Evolutionary conservation across 192 early-diverging fungal species (phyloP).

Genomic region (Thamnidium elegans): DNA sequence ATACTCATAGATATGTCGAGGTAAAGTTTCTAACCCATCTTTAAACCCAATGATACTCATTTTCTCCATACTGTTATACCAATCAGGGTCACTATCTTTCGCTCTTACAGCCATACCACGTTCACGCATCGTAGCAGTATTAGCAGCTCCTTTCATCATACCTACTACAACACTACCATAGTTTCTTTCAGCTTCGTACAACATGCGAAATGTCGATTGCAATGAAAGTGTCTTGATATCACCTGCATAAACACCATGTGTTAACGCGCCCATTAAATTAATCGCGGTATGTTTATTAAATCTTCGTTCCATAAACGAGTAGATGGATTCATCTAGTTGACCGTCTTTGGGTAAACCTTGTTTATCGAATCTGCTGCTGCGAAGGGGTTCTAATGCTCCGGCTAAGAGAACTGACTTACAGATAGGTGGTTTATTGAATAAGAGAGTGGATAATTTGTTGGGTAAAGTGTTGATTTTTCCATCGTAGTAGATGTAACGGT

Average conservation of each 20-base stretch:
- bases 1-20: constrained; percentile 51
- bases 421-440: constrained; percentile 39
- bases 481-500: constrained; percentile 80
- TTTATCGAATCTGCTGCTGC: background rate
- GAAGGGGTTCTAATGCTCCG: constrained; percentile 58
- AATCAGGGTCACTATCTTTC: constrained; percentile 41
- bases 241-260: constrained; percentile 94
- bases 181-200: constrained; percentile 67
- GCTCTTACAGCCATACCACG: constrained; percentile 27
- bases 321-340: constrained; percentile 80
- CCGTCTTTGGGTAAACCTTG: constrained; percentile 9
- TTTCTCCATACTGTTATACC: constrained; percentile 56
- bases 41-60: constrained; percentile 82
- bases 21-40: constrained; percentile 71
- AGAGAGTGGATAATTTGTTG: constrained; percentile 25
- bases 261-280: constrained; percentile 81
- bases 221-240: constrained; percentile 76
- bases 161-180: constrained; percentile 56
- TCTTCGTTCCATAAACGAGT: constrained; percentile 73
- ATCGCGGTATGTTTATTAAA: constrained; percentile 74
- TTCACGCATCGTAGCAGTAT: constrained; percentile 36
- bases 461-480: constrained; percentile 68
- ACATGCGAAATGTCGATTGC: constrained; percentile 64
- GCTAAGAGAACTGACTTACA: constrained; percentile 57
- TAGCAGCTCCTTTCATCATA: constrained; percentile 38